phyloP scores from a whole-genome alignment of 305 asterid genomes.

The Fraxinus albicans region DNA sequence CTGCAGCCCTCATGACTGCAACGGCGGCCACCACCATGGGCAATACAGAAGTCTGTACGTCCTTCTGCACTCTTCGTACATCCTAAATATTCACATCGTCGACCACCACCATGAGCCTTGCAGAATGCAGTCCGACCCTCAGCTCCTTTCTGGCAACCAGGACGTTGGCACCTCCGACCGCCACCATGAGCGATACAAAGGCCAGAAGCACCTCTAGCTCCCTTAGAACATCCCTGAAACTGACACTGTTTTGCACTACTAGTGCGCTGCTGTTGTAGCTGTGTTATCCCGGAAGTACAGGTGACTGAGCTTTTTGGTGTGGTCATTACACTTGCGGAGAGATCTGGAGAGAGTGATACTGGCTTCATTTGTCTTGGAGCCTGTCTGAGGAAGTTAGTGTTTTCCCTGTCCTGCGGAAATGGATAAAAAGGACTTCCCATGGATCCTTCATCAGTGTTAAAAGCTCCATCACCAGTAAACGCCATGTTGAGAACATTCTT shows the following conservation, averaged over 20 bases:
- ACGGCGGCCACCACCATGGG: constrained; percentile 94
- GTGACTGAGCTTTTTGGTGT: constrained; percentile 90
- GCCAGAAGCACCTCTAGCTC: constrained; percentile 97
- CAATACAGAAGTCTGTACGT: constrained; percentile 83
- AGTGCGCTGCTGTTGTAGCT: constrained; percentile 61
- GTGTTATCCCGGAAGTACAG: constrained; percentile 93
- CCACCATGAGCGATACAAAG: constrained; percentile 97
- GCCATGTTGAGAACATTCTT: constrained; percentile 33
- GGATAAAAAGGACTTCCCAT: constrained; percentile 38
- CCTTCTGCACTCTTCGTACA: constrained; percentile 98
- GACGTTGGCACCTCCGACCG: constrained; percentile 92
- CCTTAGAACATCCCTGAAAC: constrained; percentile 81
- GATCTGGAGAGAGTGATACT: constrained; percentile 46
- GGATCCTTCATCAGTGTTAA: constrained; percentile 45
- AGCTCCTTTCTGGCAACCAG: constrained; percentile 86
- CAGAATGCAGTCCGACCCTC: constrained; percentile 98
- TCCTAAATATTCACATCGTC: constrained; percentile 82
- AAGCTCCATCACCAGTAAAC: constrained; percentile 29
- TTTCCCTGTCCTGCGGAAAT: constrained; percentile 32
- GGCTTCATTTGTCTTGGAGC: constrained; percentile 35
- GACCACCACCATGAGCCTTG: constrained; percentile 98
- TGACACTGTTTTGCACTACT: constrained; percentile 73
- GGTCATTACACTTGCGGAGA: constrained; percentile 53
- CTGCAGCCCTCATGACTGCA: constrained; percentile 70
- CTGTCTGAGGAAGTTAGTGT: constrained; percentile 44